These are phyloP conservation scores for Petrea volubilis DNA, from an alignment of 257 asterid species.

Conservation along the genomic window DNA sequence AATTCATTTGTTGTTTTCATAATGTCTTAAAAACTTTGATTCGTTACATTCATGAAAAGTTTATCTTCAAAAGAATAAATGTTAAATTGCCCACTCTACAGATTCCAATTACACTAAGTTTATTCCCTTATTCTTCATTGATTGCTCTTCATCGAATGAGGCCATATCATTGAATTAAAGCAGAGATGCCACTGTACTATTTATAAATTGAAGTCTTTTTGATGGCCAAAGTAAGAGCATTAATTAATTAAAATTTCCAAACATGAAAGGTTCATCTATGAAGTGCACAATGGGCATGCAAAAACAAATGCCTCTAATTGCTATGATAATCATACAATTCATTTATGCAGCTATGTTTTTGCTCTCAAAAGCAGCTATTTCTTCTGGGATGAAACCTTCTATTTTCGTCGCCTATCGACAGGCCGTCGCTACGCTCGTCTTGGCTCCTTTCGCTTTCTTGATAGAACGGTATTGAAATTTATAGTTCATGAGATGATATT, in stretches of 20 bases:
- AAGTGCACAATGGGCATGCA: conserved; percentile 21
- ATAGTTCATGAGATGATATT: too few relatives aligned
- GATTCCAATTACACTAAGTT: too few relatives aligned
- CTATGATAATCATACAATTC: conserved; percentile 47
- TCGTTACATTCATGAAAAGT: too few relatives aligned
- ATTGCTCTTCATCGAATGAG: not conserved
- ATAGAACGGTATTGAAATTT: conserved; percentile 19
- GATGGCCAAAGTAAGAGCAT: not conserved
- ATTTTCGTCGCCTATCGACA: conserved; percentile 61
- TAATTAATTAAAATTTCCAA: not conserved
- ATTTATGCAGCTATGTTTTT: conserved; percentile 52
- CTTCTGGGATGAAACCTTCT: conserved; percentile 62
- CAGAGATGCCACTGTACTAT: not conserved
- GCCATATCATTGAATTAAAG: not conserved
- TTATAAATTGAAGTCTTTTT: not conserved
- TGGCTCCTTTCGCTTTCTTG: conserved; percentile 60
- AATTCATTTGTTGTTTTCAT: too few relatives aligned
- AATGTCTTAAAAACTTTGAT: too few relatives aligned
- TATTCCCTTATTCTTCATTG: not conserved
- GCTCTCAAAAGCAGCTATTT: conserved; percentile 56
- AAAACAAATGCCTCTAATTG: conserved; percentile 37
- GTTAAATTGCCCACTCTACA: too few relatives aligned
- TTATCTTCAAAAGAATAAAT: too few relatives aligned
- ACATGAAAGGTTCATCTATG: conserved; percentile 17
- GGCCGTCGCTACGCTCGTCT: conserved; percentile 49